These are phyloP conservation scores for Suillus luteus DNA, from an alignment of 768 basidiomycete genomes.

Conservation along the genomic window DNA sequence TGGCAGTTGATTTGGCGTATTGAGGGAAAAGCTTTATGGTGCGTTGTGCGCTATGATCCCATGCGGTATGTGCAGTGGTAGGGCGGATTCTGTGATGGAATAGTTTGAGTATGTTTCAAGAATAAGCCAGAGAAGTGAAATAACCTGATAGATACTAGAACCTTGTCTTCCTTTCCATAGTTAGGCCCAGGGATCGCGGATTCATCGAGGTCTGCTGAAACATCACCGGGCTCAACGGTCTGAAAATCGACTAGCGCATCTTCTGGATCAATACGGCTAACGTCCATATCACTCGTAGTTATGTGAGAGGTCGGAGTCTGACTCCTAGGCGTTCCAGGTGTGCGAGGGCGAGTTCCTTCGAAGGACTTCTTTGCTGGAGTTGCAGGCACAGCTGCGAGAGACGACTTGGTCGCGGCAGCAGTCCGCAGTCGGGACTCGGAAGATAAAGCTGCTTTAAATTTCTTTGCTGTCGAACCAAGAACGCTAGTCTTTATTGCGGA, in stretches of 20 bases:
- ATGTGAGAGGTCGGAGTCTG: slow-evolving; percentile 50
- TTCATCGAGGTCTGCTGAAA: slow-evolving; percentile 71
- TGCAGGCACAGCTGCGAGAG: slow-evolving; percentile 50
- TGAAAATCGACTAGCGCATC: slow-evolving; percentile 76
- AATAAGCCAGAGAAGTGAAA: slow-evolving; percentile 11
- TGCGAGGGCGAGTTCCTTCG: slow-evolving; percentile 47
- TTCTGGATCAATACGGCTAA: slow-evolving; percentile 73
- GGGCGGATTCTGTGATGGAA: slow-evolving; percentile 60
- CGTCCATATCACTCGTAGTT: slow-evolving; percentile 69
- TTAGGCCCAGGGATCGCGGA: slow-evolving; percentile 45
- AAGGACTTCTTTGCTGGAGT: slow-evolving; percentile 50
- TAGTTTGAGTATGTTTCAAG: neutral
- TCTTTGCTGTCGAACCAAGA: slow-evolving; percentile 51
- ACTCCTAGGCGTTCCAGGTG: slow-evolving; percentile 54
- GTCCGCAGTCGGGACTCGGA: slow-evolving; percentile 38
- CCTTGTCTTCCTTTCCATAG: slow-evolving; percentile 80
- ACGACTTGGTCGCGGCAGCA: slow-evolving; percentile 28
- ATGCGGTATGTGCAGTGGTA: slow-evolving; percentile 50
- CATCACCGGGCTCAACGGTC: slow-evolving; percentile 67
- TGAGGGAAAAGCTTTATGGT: slow-evolving; percentile 64
- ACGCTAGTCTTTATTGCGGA: slow-evolving; percentile 40
- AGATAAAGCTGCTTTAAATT: slow-evolving; percentile 68
- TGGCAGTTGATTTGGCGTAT: slow-evolving; percentile 48
- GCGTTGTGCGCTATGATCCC: slow-evolving; percentile 49
- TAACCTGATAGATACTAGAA: slow-evolving; percentile 82